Percentiles rank a stretch among this genome's conserved stretches.
Evolutionary conservation across 1,139 yeast genomes (phyloP).

Genomic region (Hyphopichia buzzinii): DNA sequence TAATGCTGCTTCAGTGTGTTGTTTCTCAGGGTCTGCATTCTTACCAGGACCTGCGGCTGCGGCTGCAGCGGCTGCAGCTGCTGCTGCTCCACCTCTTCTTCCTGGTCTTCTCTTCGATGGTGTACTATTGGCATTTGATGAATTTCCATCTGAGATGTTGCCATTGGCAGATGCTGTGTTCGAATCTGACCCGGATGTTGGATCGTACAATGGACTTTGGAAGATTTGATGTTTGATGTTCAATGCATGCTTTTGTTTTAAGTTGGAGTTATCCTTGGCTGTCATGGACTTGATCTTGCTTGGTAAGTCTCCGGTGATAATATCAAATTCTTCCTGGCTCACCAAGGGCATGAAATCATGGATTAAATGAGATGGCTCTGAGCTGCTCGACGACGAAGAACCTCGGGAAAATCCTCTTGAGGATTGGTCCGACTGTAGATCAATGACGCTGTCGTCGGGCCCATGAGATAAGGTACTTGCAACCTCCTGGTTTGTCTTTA

Average conservation of each 20-base stretch:
- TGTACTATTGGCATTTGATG: constrained; percentile 8
- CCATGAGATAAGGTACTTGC: background rate
- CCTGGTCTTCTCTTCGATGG: constrained; percentile 19
- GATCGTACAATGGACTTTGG: constrained; percentile 40
- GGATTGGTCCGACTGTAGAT: background rate
- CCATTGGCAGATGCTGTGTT: constrained; percentile 2
- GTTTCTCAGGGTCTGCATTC: constrained; percentile 19
- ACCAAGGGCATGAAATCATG: constrained; percentile 47
- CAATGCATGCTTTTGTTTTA: constrained; percentile 14
- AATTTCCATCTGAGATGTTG: constrained; percentile 16
- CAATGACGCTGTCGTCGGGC: background rate
- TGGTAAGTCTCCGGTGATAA: constrained; percentile 42
- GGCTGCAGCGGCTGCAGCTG: constrained; percentile 8
- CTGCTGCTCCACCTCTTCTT: constrained; percentile 14
- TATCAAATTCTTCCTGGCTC: constrained; percentile 35
- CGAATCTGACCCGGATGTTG: constrained; percentile 45
- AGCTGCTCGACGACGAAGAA: background rate
- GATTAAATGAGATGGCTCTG: constrained; percentile 15
- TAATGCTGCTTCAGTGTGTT: constrained; percentile 36
- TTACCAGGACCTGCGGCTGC: constrained; percentile 11
- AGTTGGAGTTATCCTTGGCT: constrained; percentile 13
- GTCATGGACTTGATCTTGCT: constrained; percentile 17
- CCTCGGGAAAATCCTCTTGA: background rate
- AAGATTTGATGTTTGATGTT: constrained; percentile 40
- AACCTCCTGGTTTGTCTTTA: constrained; percentile 6